phyloP scores from a whole-genome alignment of 345 rosid genomes.

The Hibiscus tridactylites region DNA sequence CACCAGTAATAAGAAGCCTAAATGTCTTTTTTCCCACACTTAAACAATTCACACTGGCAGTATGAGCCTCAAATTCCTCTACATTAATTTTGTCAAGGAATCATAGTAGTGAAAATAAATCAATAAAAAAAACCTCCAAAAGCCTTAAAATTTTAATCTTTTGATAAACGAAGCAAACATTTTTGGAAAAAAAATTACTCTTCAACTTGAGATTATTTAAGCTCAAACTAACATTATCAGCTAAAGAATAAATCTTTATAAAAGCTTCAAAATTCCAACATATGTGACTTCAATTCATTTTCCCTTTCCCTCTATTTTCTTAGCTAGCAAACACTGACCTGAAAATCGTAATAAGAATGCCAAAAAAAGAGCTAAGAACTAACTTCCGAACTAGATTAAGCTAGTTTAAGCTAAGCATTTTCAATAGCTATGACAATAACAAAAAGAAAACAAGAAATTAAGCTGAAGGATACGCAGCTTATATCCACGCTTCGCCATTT shows the following conservation, averaged over 20 bases:
- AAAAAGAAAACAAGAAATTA: neutral
- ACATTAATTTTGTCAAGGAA: constrained; percentile 43
- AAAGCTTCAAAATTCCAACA: neutral
- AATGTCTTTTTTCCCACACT: constrained; percentile 71
- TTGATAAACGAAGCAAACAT: neutral
- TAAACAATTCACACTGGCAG: constrained; percentile 72
- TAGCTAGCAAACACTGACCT: too few relatives aligned
- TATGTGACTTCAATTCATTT: neutral
- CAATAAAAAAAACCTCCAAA: neutral
- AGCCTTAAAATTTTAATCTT: neutral
- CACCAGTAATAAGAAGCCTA: constrained; percentile 72
- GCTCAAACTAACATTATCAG: neutral
- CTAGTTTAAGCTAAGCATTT: constrained; percentile 13
- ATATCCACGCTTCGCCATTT: constrained; percentile 87
- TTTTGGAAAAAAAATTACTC: neutral
- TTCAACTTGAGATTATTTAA: neutral
- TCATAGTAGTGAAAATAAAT: neutral
- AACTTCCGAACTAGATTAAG: constrained; percentile 6
- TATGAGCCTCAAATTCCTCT: constrained; percentile 98
- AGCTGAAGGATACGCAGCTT: constrained; percentile 86
- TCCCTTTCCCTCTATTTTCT: too few relatives aligned
- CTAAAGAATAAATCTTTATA: neutral
- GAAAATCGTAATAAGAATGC: too few relatives aligned
- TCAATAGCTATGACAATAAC: neutral
- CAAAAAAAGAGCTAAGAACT: too few relatives aligned